These are phyloP conservation scores for Talaromyces trachyspermus DNA, from an alignment of 495 filamentous ascomycete genomes.

Conservation along the genomic window DNA sequence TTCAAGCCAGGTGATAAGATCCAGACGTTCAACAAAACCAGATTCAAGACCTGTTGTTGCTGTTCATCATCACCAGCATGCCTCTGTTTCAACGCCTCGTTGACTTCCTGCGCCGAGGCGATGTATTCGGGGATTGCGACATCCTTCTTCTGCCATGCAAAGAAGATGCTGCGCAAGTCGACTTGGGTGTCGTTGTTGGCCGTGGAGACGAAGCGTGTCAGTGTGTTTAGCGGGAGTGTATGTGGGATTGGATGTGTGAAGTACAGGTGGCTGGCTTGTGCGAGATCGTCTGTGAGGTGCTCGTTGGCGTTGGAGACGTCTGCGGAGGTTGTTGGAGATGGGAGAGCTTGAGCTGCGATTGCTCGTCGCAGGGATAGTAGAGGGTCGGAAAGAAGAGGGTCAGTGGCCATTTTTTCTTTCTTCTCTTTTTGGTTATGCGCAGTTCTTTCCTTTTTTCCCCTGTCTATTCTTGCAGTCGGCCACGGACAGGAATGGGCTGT, in stretches of 20 bases:
- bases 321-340: constrained; percentile 61
- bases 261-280: constrained; percentile 72
- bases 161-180: constrained; percentile 89
- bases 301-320: constrained; percentile 39
- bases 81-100: constrained; percentile 62
- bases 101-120: constrained; percentile 68
- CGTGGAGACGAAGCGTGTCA: constrained; percentile 76
- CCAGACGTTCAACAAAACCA: constrained; percentile 86
- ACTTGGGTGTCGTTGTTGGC: constrained; percentile 53
- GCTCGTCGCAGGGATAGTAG: constrained; percentile 72
- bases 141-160: constrained; percentile 90
- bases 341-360: constrained; percentile 57
- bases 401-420: constrained; percentile 20
- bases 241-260: constrained; percentile 60
- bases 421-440: not conserved
- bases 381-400: constrained; percentile 52
- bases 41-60: constrained; percentile 22
- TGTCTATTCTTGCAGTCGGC: not conserved
- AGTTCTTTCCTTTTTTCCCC: not conserved
- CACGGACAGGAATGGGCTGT: too few relatives aligned
- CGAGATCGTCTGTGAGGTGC: constrained; percentile 48
- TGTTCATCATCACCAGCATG: constrained; percentile 11
- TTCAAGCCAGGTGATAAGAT: constrained; percentile 87
- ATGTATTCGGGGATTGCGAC: constrained; percentile 84
- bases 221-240: constrained; percentile 62